These are phyloP conservation scores for Yamadazyma takamatsuzukensis DNA, from an alignment of 805 yeast species.

Conservation along the genomic window DNA sequence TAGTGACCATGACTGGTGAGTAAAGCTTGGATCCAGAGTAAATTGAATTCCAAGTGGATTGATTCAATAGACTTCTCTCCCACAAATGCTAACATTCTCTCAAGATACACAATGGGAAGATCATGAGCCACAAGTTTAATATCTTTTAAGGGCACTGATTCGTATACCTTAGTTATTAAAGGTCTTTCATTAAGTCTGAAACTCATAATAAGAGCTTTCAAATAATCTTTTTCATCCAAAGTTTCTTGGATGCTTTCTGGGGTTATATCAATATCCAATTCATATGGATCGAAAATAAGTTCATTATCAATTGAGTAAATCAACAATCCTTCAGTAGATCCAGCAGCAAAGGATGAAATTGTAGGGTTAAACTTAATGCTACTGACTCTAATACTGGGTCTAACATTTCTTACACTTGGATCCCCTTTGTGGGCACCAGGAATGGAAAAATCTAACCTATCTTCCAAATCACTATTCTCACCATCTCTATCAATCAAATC, in stretches of 20 bases:
- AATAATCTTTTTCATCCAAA: conserved; percentile 56
- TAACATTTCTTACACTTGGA: conserved; percentile 65
- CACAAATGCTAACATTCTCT: conserved; percentile 63
- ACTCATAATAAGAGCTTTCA: conserved; percentile 85
- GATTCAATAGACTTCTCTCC: conserved; percentile 65
- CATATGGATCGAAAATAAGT: conserved; percentile 87
- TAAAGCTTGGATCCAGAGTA: conserved; percentile 74
- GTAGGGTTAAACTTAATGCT: conserved; percentile 84
- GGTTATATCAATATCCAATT: conserved; percentile 87
- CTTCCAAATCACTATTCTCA: conserved; percentile 81
- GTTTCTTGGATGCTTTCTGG: conserved; percentile 69
- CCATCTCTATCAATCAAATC: conserved; percentile 82
- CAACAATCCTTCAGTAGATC: conserved; percentile 90
- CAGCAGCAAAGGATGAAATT: conserved; percentile 85
- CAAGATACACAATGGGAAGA: conserved; percentile 74
- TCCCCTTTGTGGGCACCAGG: conserved; percentile 87
- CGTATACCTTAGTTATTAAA: conserved; percentile 70
- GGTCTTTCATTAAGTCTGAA: conserved; percentile 84
- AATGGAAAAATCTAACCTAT: conserved; percentile 65
- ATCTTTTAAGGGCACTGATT: conserved; percentile 66
- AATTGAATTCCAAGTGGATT: conserved; percentile 79
- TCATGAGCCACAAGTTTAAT: conserved; percentile 63
- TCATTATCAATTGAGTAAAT: conserved; percentile 76
- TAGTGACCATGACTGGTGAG: conserved; percentile 74
- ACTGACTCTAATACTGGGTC: conserved; percentile 83